phyloP scores from a whole-genome alignment of 352 stramenopile species.

The Phytophthora pinifolia region DNA sequence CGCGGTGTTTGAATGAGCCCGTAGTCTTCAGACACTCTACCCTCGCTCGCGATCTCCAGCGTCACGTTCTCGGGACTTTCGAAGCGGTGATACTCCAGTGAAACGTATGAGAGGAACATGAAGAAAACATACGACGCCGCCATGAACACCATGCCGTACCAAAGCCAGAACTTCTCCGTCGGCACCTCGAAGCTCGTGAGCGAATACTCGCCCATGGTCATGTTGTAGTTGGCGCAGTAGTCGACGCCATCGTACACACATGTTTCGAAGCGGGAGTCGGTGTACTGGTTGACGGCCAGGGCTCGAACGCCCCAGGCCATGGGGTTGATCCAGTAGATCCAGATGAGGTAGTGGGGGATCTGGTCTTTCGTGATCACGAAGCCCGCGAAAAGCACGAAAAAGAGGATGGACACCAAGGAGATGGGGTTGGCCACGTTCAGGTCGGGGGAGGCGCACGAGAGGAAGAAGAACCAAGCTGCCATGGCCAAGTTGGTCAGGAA shows the following conservation, averaged over 20 bases:
- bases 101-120: conserved; percentile 25
- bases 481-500: conserved; percentile 38
- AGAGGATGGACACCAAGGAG: conserved; percentile 22
- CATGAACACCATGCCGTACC: conserved; percentile 18
- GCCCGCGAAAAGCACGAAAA: conserved; percentile 26
- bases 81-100: conserved; percentile 19
- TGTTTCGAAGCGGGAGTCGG: conserved; percentile 14
- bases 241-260: too few species aligned
- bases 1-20: conserved; percentile 10
- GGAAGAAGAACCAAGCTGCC: conserved; percentile 24
- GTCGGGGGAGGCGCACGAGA: conserved; percentile 15
- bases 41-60: conserved; percentile 3
- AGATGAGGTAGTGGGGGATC: conserved; percentile 31
- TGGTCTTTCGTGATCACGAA: conserved; percentile 29
- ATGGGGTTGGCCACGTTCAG: conserved; percentile 27
- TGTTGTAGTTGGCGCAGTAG: too few species aligned
- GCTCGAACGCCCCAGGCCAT: conserved; percentile 21
- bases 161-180: too few species aligned
- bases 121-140: conserved; percentile 19
- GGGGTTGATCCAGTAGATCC: conserved; percentile 31
- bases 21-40: conserved; percentile 3
- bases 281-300: conserved; percentile 29
- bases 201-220: too few species aligned
- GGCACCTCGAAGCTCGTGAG: too few species aligned
- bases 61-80: conserved; percentile 26